phyloP scores from a whole-genome alignment of 164 flowering plant species.

The Annona squamosa region DNA sequence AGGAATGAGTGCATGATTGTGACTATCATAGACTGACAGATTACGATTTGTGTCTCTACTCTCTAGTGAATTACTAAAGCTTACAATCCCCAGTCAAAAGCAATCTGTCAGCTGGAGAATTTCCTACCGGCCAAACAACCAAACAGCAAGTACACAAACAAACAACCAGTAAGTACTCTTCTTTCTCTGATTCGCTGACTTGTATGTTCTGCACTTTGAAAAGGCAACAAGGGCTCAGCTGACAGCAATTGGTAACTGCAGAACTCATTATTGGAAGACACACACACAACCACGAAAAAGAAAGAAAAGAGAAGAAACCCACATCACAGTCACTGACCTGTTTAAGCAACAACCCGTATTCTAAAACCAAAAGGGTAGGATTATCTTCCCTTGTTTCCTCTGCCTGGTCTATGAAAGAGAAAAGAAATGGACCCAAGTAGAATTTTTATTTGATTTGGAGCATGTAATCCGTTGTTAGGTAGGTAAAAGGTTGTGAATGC shows the following conservation, averaged over 20 bases:
- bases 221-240: not conserved
- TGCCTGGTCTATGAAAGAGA: not conserved
- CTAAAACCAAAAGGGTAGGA: not conserved
- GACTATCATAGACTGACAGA: not conserved
- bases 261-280: not conserved
- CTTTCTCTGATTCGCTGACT: not conserved
- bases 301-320: not conserved
- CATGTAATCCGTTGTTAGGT: conserved; percentile 1
- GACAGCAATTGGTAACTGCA: conserved; percentile 11
- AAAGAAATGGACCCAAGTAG: not conserved
- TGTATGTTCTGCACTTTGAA: not conserved
- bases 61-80: not conserved
- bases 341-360: not conserved
- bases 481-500: conserved; percentile 7
- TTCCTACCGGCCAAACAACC: conserved; percentile 2
- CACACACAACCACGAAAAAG: too few relatives aligned
- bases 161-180: not conserved
- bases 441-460: not conserved
- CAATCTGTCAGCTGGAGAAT: conserved; percentile 2
- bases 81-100: not conserved
- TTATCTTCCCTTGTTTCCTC: not conserved
- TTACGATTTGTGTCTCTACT: not conserved
- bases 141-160: not conserved
- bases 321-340: not conserved
- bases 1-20: not conserved